Base-by-base conservation (phyloP, 352 stramenopile species). In the Pythium aristosporum region DNA sequence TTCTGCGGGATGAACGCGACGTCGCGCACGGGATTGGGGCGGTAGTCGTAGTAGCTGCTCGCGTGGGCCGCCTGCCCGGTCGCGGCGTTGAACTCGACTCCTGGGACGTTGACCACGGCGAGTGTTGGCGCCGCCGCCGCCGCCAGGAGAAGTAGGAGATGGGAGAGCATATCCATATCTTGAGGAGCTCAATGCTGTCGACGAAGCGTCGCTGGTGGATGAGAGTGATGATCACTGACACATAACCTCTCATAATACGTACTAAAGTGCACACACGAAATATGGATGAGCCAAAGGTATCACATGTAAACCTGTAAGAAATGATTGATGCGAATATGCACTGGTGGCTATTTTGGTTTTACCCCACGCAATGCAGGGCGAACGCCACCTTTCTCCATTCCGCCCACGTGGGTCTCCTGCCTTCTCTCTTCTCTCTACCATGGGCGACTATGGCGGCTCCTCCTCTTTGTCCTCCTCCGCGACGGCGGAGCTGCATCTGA, bases 401-500 rank as follows among this genome's bases (percentile, higher is more conserved):
- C 25, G 5, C 0, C 25, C 25, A 30, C 25, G 25, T 30, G 25
- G 3, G 25, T 30, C 25, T 30, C 25, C 20, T 48, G 23, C 10
- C 63, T 65, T 41, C 51, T 25, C 37, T 28, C 51, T 36, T 30
- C 51, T 28, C 51, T 39, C 28, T 12, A 65, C 1, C 37, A 79
- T 79, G 71, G 57, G 56, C 48, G 63, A 69, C 64, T 43, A 67
- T 42, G 64, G 60, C n/a, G 59, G 28, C 48, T 64, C 42, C 42
- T 47, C 57, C n/a, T 47, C 55, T 15, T 18, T 6, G 12, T 52
- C 51, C 50, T 57, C 61, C 32, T 50, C 61, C 30, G 44, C 61
- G 59, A 51, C 59, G 32, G 75, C 72, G 4, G 88, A 96, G 55
- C 62, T 97, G 66, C 89, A 97, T 56, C 76, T 96, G 44, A 97